Evolutionary conservation across 805 yeast genomes (phyloP), one percentile per base, ranked within the genome.

Genomic region (Candida easanensis): DNA sequence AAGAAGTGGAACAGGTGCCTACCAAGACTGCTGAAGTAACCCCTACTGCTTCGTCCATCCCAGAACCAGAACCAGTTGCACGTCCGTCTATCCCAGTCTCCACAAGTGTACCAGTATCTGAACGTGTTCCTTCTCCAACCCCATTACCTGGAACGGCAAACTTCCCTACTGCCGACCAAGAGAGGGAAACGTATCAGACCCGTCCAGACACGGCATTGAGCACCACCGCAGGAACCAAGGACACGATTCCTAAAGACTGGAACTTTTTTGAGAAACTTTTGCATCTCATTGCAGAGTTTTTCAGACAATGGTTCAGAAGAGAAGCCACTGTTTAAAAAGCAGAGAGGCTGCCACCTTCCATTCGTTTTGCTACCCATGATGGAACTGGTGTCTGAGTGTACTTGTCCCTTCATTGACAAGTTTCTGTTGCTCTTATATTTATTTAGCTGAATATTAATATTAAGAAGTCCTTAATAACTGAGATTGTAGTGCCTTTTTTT

Each of bases 231-330:
- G 33, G 17, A n/a, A n/a, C n/a, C 10, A 21, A 18, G 13, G 32
- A 18, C 13, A 19, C 33, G 5, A 11, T 22, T 18, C 36, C 28
- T 8, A 41, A 39, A 16, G 42, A 38, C 19, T 34, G 44, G 44
- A 30, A 30, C 23, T 46, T 58, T 45, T 49, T 56, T 33, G 52
- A 53, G 0, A 49, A 52, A 0, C n/a, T 58, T 3, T 19, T 58
- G 13, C 57, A 51, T 11, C 11, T 57, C 16, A 55, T 58, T 25
- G 45, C 54, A 3, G 44, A 55, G 23, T 55, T 58, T 45, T 56
- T 58, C 46, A 42, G 47, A 32, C 40, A 50, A 10, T 58, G 61
- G 61, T 54, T 54, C 37, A 22, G 31, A 5, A 20, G 45, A 21
- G 45, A 41, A 17, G 32, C 41, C 9, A 15, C 33, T 21, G 43